Evolutionary conservation across 2,329 filamentous ascomycete species (phyloP).

Genomic region (Diaporthe longicolla): DNA sequence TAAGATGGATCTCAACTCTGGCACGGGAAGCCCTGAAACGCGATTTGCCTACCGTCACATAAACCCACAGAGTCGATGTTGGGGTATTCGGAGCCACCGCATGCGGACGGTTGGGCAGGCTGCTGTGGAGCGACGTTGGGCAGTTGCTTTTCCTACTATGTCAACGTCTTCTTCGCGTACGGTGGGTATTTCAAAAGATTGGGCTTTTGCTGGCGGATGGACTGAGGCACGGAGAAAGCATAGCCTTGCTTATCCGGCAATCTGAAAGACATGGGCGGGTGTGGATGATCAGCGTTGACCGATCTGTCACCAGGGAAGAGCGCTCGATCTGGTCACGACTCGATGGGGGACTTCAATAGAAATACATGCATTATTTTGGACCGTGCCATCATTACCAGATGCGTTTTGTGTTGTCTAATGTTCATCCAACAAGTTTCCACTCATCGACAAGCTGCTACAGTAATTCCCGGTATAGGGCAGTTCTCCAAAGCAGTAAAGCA

Average conservation of each 20-base stretch:
- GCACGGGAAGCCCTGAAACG: background rate
- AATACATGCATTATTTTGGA: background rate
- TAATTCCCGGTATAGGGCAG: background rate
- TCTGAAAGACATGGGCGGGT: background rate
- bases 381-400: background rate
- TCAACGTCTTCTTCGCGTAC: background rate
- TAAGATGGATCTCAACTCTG: constrained; percentile 1
- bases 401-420: background rate
- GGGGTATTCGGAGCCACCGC: background rate
- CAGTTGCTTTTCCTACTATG: background rate
- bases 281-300: background rate
- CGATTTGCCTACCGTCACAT: background rate
- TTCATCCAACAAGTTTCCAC: background rate
- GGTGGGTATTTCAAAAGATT: background rate
- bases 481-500: background rate
- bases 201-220: background rate
- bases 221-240: constrained; percentile 3
- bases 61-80: background rate
- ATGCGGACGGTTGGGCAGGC: background rate
- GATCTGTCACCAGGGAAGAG: background rate
- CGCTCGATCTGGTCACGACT: background rate
- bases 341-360: constrained; percentile 2
- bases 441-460: background rate
- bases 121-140: background rate
- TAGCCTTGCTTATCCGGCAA: constrained; percentile 5